These are phyloP conservation scores for Xylaria polymorpha DNA, from an alignment of 2,329 filamentous ascomycete genomes.

Conservation along the genomic window DNA sequence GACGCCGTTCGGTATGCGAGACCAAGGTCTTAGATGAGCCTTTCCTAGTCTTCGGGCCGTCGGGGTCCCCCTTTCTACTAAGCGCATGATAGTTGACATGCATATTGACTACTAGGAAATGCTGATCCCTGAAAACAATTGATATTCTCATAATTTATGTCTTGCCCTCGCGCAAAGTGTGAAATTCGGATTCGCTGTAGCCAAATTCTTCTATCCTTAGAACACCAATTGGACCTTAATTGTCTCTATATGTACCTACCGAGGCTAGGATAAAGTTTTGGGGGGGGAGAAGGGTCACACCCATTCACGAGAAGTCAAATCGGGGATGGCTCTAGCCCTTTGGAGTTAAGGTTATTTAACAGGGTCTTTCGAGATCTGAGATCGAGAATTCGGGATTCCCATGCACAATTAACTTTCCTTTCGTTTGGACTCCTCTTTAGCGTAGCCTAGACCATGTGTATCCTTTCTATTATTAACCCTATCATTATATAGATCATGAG, in stretches of 20 bases:
- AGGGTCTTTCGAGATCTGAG: neutral
- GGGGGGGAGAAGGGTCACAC: no score
- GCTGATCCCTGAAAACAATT: no score
- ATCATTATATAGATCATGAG: neutral
- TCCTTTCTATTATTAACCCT: neutral
- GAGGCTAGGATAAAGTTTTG: slow-evolving; percentile 3
- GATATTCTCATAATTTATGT: neutral
- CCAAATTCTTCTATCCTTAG: neutral
- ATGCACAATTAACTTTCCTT: neutral
- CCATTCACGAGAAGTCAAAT: neutral
- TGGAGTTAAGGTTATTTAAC: neutral
- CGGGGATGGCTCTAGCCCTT: neutral
- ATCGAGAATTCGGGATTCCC: neutral
- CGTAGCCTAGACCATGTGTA: neutral
- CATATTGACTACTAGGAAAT: neutral
- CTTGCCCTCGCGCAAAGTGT: neutral
- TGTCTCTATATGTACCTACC: neutral
- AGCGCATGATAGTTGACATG: neutral
- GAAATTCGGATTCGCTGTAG: neutral
- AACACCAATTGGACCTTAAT: neutral
- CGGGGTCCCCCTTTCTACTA: neutral
- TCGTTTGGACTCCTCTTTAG: neutral
- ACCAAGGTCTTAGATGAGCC: neutral
- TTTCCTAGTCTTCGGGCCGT: neutral
- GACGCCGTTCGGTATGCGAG: neutral